A percentile compares a stretch with the other conserved stretches of the same genome.
Evolutionary conservation across 78 protist genomes (phyloP).

Genomic region (Isochrysis galbana): DNA sequence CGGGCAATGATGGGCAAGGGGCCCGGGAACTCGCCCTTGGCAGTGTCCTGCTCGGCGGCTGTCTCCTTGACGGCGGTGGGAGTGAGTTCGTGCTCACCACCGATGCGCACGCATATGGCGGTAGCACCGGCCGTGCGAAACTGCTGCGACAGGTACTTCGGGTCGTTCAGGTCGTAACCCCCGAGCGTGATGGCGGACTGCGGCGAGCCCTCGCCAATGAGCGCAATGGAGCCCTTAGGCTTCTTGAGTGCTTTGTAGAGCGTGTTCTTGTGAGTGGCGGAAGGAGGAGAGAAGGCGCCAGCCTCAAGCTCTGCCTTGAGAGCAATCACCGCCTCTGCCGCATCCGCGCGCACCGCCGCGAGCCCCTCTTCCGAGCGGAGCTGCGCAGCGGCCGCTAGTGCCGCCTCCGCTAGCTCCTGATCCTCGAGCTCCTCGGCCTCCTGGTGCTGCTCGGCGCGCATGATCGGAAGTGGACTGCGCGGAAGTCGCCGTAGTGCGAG

Average conservation of each 20-base stretch:
- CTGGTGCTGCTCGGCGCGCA: background rate
- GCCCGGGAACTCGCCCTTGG: background rate
- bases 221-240: conserved; percentile 9
- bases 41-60: background rate
- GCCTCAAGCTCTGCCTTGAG: background rate
- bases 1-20: background rate
- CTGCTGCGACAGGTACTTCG: background rate
- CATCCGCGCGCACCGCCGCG: background rate
- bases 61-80: background rate
- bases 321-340: background rate
- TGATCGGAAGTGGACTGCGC: background rate
- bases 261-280: background rate
- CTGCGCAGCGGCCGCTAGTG: background rate
- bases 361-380: background rate
- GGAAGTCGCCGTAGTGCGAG: too few species aligned
- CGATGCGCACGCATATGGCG: background rate
- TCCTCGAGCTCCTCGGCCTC: background rate
- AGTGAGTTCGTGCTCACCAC: background rate
- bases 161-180: conserved; percentile 24
- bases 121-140: background rate
- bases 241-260: background rate
- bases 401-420: background rate
- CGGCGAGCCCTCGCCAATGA: conserved; percentile 7
- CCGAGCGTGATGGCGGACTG: background rate
- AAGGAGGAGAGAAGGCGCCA: background rate